phyloP scores from a whole-genome alignment of 1,139 yeast species.

The Taphrina wiesneri region DNA sequence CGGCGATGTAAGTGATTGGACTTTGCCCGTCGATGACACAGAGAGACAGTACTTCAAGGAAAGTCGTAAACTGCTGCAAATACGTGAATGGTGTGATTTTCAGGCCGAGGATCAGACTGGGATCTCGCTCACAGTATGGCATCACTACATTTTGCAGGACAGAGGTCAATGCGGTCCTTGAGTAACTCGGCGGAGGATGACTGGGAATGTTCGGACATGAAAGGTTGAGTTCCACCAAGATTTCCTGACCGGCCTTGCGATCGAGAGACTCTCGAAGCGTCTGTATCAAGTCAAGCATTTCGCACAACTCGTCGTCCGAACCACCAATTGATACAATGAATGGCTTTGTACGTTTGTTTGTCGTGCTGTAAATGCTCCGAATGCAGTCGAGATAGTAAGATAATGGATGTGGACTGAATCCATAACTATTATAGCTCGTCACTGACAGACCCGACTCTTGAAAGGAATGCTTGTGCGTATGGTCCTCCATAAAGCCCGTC shows the following conservation, averaged over 20 bases:
- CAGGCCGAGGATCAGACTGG: background rate
- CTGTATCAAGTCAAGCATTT: background rate
- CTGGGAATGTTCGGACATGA: background rate
- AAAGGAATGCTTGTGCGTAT: background rate
- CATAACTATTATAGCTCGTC: constrained; percentile 2
- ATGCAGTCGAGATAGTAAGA: background rate
- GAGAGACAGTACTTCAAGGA: background rate
- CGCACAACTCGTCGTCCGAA: background rate
- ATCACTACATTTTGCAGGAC: background rate
- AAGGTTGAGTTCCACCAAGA: background rate
- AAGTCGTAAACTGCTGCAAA: background rate
- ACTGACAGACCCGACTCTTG: background rate
- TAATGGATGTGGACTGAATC: background rate
- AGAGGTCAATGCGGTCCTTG: background rate
- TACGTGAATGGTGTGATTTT: constrained; percentile 1
- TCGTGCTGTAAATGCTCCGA: background rate
- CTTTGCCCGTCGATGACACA: background rate
- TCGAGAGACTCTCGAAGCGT: background rate
- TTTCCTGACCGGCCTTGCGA: background rate
- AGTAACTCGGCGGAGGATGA: constrained; percentile 5
- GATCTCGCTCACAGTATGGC: background rate
- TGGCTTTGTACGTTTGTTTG: background rate
- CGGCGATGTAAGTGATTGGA: background rate
- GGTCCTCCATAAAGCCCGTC: background rate
- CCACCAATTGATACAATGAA: background rate